Evolutionary conservation across 2,329 filamentous ascomycete genomes (phyloP), one percentile per base, ranked within the genome.

Genomic region (Huntiella decipiens): DNA sequence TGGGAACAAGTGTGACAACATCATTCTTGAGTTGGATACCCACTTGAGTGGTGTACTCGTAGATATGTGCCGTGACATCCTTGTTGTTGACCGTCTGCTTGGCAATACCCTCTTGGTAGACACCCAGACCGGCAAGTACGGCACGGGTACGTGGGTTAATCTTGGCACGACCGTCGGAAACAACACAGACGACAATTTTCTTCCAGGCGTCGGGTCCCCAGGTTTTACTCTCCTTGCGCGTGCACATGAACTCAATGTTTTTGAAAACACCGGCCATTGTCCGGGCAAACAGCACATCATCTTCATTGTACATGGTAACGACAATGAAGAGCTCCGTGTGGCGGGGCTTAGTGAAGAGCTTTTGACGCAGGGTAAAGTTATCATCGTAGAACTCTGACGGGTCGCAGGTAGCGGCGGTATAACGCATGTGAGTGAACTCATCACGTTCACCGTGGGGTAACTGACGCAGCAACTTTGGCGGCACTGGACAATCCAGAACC

Each of bases 221-320:
- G 0, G 87, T 96, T 49, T 91, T 76, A 4, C 86, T 94, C 60
- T 91, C 88, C 46, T 79, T 82, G 45, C 91, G 79, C 15, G 80
- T 85, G 67, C 91, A 98, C 63, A 98, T 95, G 60, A 96, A 91
- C 11, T 83, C 78, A 55, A 98, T 88, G 60, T 98, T 98, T 61
- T 92, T 86, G 83, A 98, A 93, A 47, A 98, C 84, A 46, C 88
- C 91, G 60, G 96, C 85, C 88, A 98, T 96, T 1, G 91, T 98
- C 40, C 91, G 77, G 5, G 91, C 95, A 56, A 98, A 98, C 57
- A 86, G 77, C 55, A 94, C 84, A 58, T 96, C 91, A 62, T 95
- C 83, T 63, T 98, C 91, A 62, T 98, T 98, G 67, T 95, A 96
- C 91, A 96, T 96, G 55, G 91, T 98, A 51, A 98, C 70, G 33